A percentile compares a stretch with the other conserved stretches of the same genome.
Conservation (phyloP, 345 rosid species). For the Euphorbia lathyris region DNA sequence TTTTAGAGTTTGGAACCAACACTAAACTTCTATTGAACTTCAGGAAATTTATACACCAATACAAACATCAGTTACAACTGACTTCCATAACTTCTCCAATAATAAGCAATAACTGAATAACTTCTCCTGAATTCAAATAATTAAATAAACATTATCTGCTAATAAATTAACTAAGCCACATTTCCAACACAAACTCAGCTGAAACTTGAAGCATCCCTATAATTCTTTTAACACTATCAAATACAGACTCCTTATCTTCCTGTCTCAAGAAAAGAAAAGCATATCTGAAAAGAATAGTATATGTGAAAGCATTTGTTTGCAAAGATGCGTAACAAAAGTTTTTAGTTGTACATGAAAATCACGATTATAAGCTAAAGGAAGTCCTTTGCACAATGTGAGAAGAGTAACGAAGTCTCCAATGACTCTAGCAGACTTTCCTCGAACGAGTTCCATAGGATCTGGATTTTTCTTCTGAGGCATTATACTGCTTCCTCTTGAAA, state of each 20-base stretch:
- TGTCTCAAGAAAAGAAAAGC: too few relatives aligned
- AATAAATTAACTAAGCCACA: too few relatives aligned
- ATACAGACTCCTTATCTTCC: conserved; percentile 95
- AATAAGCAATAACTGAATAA: too few relatives aligned
- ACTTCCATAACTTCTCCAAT: too few relatives aligned
- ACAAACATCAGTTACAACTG: too few relatives aligned
- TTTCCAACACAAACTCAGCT: conserved; percentile 92
- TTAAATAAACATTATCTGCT: too few relatives aligned
- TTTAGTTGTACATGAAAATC: conserved; percentile 95
- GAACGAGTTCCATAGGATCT: conserved; percentile 98
- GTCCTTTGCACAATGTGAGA: conserved; percentile 95
- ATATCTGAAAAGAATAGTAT: neutral
- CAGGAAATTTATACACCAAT: too few relatives aligned
- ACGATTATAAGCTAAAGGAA: conserved; percentile 92
- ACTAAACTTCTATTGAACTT: too few relatives aligned
- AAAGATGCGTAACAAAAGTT: too few relatives aligned
- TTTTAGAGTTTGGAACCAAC: too few relatives aligned
- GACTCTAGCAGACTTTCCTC: conserved; percentile 87
- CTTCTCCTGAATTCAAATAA: too few relatives aligned
- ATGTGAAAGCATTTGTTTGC: neutral
- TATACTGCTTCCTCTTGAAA: conserved; percentile 94
- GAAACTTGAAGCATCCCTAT: conserved; percentile 91
- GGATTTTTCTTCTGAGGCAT: conserved; percentile 99
- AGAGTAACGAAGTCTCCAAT: too few relatives aligned
- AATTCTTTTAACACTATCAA: conserved; percentile 81